Base-by-base conservation (phyloP, 345 rosid genomes). In the Pugionium cornutum region DNA sequence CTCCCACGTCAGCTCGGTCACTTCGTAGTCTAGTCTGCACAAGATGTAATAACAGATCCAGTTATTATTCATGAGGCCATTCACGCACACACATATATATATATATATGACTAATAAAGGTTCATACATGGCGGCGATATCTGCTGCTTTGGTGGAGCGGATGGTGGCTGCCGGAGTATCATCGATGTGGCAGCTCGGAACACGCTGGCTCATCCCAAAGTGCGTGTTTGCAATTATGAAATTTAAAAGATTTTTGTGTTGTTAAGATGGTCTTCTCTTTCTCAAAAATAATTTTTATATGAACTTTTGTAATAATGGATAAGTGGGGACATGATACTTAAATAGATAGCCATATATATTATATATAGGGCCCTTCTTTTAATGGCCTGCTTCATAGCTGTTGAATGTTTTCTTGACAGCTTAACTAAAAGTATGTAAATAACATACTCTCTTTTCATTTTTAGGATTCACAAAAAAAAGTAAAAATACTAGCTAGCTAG, bases 1-100 rank as follows among this genome's bases (percentile, higher is more conserved):
- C 75, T 90, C 85, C 99, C 99, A 94, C 35, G 97, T 94, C 69
- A 94, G 78, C 80, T 94, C 99, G 26, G 97, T 87, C 34, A 94
- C 95, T 77, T 85, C 97, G 33, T 80, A 85, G 65, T 82, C 81
- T 56, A 66, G 66, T 80, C 99, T 92, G 87, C 72, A 7, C 5
- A 31, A 42, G 28, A 58, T 7, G 1, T 4, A 37, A 18, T 18
- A 18, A 18, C 18, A 18, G 18, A 18, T 18, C 18, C 18, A 18
- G 18, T 18, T 18, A 18, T 18, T 18, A 18, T 18, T 18, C 18
- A 18, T 18, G 18, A 18, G 18, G 18, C 18, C 18, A 18, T 18
- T 18, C 18, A 18, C 18, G 18, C 18, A 18, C 18, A 18, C 18
- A 18, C 18, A 18, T 0, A 0, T 18, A 18, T 18, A 0, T 18